Evolutionary conservation across 768 basidiomycete genomes (phyloP), one percentile per base, ranked within the genome.

Genomic region (Suillus occidentalis): DNA sequence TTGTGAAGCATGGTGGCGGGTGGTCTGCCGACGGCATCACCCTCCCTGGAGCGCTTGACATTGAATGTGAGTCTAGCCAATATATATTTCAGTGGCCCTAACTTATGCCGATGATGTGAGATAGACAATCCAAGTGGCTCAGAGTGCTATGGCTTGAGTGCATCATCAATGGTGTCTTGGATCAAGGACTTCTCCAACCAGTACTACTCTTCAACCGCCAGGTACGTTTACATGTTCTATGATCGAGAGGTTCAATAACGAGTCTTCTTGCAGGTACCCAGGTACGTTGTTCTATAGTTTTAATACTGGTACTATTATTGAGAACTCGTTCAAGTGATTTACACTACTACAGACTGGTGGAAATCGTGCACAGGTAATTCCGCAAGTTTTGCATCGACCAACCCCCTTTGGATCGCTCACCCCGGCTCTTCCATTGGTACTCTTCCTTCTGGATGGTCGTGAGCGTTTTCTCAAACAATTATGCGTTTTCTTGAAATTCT

Each of bases 141-240:
- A 4, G 76, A 73, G 47, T 87, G 86, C 72, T 87, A 84, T 64
- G 85, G 84, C 13, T 69, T 85, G 70, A 82, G 78, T 63, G 73
- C 79, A 1, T 68, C 84, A 5, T 70, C 79, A 4, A 87, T 87
- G 85, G 85, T 86, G 22, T 70, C 79, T 28, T 87, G 87, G 85
- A 83, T 87, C 63, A 71, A 72, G 34, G 83, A 84, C 68, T 87
- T 88, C 75, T 85, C 85, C 3, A 76, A 80, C 70, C 84, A 85
- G 0, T 87, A 87, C 69, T 73, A 83, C 39, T 67, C 81, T 8
- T 69, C 68, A 25, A 84, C 82, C 13, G 75, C 77, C n/a, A 78
- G 82, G 77, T 85, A 71, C 63, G 69, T 71, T 22, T 43, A 22
- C 18, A 31, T 61, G 22, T 56, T 31, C 50, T 40, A 40, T 1